Evolutionary conservation across 2,329 filamentous ascomycete species (phyloP).

Genomic region (Xylaria sp.): DNA sequence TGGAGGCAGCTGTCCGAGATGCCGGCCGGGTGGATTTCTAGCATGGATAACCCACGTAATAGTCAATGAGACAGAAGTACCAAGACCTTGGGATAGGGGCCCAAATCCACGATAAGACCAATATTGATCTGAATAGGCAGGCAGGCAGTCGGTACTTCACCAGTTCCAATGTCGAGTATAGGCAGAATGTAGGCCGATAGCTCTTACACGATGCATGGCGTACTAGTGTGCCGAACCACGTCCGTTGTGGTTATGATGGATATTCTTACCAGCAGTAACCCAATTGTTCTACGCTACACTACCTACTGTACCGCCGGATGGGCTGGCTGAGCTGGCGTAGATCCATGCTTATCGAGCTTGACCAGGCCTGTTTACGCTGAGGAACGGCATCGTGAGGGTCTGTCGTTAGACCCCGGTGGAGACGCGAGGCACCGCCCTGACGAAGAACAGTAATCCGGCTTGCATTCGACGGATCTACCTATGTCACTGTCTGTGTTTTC

Average conservation of each 20-base stretch:
- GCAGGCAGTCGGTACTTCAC: not conserved
- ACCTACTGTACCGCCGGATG: slow-evolving; percentile 1
- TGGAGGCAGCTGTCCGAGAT: slow-evolving; percentile 23
- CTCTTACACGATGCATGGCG: slow-evolving; percentile 9
- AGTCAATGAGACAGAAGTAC: slow-evolving; percentile 24
- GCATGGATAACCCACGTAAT: slow-evolving; percentile 20
- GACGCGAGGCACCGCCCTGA: slow-evolving; percentile 26
- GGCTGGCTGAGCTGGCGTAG: slow-evolving; percentile 12
- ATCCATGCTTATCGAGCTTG: slow-evolving; percentile 28
- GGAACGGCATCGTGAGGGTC: slow-evolving; percentile 20
- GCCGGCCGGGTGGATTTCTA: slow-evolving; percentile 30
- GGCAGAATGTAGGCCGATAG: slow-evolving; percentile 2
- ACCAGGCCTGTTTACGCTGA: slow-evolving; percentile 5
- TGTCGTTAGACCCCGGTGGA: slow-evolving; percentile 24
- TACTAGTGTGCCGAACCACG: not conserved
- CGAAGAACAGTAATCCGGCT: slow-evolving; percentile 37
- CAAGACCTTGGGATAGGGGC: slow-evolving; percentile 25
- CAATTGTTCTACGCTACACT: not conserved
- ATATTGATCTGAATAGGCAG: slow-evolving; percentile 27
- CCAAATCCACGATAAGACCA: slow-evolving; percentile 4
- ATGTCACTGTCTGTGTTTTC: slow-evolving; percentile 3
- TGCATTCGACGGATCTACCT: slow-evolving; percentile 19
- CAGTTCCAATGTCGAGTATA: not conserved
- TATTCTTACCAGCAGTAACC: not conserved
- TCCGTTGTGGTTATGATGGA: not conserved